These are phyloP conservation scores for Hemileia vastatrix DNA, from an alignment of 1,284 basidiomycete genomes.

Conservation along the genomic window DNA sequence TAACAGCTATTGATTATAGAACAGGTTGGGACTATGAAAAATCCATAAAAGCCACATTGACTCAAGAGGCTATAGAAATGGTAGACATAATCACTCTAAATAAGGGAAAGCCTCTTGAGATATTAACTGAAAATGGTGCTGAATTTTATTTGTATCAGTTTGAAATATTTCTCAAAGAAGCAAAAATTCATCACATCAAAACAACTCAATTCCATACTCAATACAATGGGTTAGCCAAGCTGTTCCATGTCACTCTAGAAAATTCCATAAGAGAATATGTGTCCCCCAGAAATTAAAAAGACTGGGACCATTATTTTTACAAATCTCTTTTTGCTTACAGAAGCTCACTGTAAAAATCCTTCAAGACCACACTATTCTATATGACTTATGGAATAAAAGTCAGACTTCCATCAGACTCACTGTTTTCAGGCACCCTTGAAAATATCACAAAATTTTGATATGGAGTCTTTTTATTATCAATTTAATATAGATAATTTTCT, in stretches of 20 bases:
- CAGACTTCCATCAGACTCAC: neutral
- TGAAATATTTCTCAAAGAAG: neutral
- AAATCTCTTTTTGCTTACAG: constrained; percentile 2
- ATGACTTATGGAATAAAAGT: constrained; percentile 3
- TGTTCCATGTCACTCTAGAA: constrained; percentile 1
- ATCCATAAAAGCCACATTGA: neutral
- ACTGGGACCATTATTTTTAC: neutral
- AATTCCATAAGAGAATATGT: neutral
- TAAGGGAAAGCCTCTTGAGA: neutral
- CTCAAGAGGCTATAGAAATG: neutral
- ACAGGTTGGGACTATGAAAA: constrained; percentile 9
- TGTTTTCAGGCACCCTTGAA: no score
- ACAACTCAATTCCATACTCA: constrained; percentile 2
- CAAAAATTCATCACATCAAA: neutral
- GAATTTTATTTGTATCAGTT: neutral
- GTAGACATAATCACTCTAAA: neutral
- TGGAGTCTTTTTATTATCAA: no score
- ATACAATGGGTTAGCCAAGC: constrained; percentile 4
- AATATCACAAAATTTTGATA: no score
- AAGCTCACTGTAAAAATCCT: neutral
- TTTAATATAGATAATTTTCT: no score
- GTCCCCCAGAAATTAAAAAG: constrained; percentile 1
- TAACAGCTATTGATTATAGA: constrained; percentile 7
- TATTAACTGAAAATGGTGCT: constrained; percentile 2
- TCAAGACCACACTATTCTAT: constrained; percentile 1